Evolutionary conservation across 805 yeast genomes (phyloP), one percentile per base, ranked within the genome.

Genomic region (Starmerella bombi): DNA sequence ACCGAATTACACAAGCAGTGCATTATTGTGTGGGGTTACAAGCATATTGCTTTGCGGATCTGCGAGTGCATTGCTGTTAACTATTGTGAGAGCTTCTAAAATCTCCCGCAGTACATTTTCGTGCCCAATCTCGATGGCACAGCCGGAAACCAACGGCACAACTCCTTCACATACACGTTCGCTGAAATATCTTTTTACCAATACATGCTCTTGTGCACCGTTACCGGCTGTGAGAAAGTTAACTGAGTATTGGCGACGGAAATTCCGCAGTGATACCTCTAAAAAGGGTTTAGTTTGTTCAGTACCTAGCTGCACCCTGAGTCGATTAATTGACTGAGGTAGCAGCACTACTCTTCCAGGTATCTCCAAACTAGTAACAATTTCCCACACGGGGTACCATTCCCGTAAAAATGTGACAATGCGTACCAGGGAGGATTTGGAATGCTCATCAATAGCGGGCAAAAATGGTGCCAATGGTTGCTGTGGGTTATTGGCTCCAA

Each of bases 401-500:
- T 44, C 44, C 10, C 37, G 21, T 25, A 52, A 42, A 25, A 45
- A 50, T 3, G 42, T 38, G 5, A 51, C 44, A 0, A 46, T 44
- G 7, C 38, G 21, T 17, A 33, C 45, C 8, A 50, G 40, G 7
- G 52, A 50, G 8, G 32, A 45, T 8, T 36, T 40, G 27, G 48
- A 20, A 20, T 44, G 40, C 8, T 41, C 58, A 50, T 37, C 49
- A 35, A 42, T 41, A 18, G 45, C 52, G 21, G 52, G 58, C 44
- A 45, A 50, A 34, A 47, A 48, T 14, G 50, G 59, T 34, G 46
- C 41, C 40, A 48, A 45, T 22, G 36, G 34, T 32, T 31, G 20
- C 41, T 43, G 60, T 12, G 50, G 61, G 44, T 53, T 53, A 8
- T 19, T 33, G 1, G 38, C 35, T 4, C 39, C 48, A 16, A 53